Evolutionary conservation across 768 basidiomycete genomes (phyloP), one percentile per base, ranked within the genome.

Genomic region (Tylopilus felleus): DNA sequence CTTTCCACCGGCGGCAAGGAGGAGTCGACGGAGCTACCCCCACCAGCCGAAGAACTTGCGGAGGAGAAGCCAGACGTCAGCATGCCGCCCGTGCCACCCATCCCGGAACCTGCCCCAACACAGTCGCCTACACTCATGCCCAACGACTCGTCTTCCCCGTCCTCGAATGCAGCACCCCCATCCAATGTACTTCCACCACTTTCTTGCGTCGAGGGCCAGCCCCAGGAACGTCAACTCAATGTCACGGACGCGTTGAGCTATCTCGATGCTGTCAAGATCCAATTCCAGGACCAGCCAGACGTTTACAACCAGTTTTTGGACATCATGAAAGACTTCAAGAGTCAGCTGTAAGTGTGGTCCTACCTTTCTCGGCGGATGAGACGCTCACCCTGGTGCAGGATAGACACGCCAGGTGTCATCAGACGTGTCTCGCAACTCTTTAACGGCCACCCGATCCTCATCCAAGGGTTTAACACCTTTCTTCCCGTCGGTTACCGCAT

Each of bases 391-490:
- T 27, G 16, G 31, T 31, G 21, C 66, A 96, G 95, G 35, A 98
- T 99, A 69, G 95, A 98, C 71, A 99, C 96, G 0, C 96, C 96
- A 0, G 94, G 93, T 35, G 96, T 99, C 44, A 99, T 99, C 65
- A 86, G 86, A 65, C 91, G 95, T 49, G 96, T 98, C 27, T 96
- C 95, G 1, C 82, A 86, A 46, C 84, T 99, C 23, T 98, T 99
- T 75, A 83, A 85, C 52, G 92, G 91, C 2, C 93, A 97, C 64
- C 91, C 92, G 0, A 67, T 76, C 6, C 87, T 99, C 56, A 98
- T 99, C 43, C 93, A 96, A 71, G 95, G 95, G 10, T 99, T 99
- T 80, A 98, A 98, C 73, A 97, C 94, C 0, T 99, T 98, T 73
- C 80, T 99, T 12, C 96, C 96, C 4, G 80, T 83, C 21, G 96